A percentile compares a stretch with the other conserved stretches of the same genome.
Evolutionary conservation across 2,329 filamentous ascomycete genomes (phyloP).

Genomic region (Cordyceps tenuipes): DNA sequence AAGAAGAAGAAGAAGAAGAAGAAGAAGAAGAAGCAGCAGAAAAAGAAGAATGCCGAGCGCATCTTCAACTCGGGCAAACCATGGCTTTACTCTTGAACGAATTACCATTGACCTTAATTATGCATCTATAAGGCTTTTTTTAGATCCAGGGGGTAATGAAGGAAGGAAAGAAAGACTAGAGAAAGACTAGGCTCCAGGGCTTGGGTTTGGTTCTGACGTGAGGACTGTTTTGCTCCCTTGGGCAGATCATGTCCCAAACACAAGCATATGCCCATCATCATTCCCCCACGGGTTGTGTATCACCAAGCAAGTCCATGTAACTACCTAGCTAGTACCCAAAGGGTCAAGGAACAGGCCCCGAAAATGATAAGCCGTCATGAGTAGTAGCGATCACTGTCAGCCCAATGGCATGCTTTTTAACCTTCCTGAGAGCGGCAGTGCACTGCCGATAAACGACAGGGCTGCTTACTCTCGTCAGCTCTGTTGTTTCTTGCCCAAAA

Average conservation of each 20-base stretch:
- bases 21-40: not conserved
- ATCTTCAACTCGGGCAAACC: not conserved
- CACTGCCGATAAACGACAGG: not conserved
- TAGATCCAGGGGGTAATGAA: not conserved
- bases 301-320: not conserved
- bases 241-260: not conserved
- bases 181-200: not conserved
- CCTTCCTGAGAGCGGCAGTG: not conserved
- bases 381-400: not conserved
- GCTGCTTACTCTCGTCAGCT: not conserved
- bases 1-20: no score
- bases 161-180: no score
- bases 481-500: not conserved
- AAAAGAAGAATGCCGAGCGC: not conserved
- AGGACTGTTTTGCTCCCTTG: not conserved
- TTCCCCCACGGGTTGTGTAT: not conserved
- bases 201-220: slow-evolving; percentile 10
- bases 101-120: no score
- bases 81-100: not conserved
- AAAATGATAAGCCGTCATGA: not conserved
- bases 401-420: not conserved
- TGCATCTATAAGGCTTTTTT: not conserved
- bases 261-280: not conserved
- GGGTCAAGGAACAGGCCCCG: not conserved
- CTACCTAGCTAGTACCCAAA: not conserved